A percentile compares a stretch with the other conserved stretches of the same genome.
These are phyloP conservation scores for Cicer judaicum DNA, from an alignment of 306 rosid species.

Conservation along the genomic window DNA sequence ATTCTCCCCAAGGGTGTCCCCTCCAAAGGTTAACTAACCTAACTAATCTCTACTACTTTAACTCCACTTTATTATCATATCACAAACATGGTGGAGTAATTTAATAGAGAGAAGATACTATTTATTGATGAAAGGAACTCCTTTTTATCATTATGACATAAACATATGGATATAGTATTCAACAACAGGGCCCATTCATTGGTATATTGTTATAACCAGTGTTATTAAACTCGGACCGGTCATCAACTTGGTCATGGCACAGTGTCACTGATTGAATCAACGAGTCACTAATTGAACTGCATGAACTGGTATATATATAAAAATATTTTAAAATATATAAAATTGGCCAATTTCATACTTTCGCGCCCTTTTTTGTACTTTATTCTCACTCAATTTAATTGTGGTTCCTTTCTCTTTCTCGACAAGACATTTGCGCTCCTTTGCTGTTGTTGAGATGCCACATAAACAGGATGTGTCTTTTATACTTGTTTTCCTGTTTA, in stretches of 20 bases:
- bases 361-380: slow-evolving; percentile 27
- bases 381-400: slow-evolving; percentile 12
- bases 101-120: slow-evolving; percentile 2
- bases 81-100: neutral
- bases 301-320: no score
- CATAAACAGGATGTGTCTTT: slow-evolving; percentile 12
- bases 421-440: slow-evolving; percentile 13
- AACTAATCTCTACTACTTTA: neutral
- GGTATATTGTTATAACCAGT: neutral
- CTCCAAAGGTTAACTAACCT: neutral
- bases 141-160: slow-evolving; percentile 10
- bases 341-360: neutral
- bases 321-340: no score
- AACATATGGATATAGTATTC: slow-evolving; percentile 15
- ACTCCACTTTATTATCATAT: neutral
- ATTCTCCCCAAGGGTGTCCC: neutral
- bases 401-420: slow-evolving; percentile 30
- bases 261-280: no score
- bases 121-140: slow-evolving; percentile 29
- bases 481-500: slow-evolving; percentile 35
- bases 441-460: slow-evolving; percentile 20
- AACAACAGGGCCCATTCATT: neutral
- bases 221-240: no score
- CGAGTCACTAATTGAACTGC: no score
- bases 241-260: no score